Conservation (phyloP, 2,329 filamentous ascomycete genomes). For the Shiraia bambusicola region DNA sequence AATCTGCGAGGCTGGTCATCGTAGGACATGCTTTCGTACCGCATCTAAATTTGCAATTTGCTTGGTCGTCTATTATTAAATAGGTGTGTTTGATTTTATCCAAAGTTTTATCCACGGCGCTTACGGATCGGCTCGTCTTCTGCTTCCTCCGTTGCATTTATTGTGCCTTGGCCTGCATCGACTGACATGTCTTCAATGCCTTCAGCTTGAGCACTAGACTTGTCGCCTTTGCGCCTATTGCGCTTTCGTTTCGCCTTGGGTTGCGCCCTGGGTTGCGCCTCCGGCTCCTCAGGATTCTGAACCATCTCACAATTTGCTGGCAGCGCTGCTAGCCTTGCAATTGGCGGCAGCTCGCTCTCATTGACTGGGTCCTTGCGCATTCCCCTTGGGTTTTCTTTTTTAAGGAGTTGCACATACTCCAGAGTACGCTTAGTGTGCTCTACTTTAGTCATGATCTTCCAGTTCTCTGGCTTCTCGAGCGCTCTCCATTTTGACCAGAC, state of each 20-base stretch:
- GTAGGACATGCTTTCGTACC: too few species aligned
- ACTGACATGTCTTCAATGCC: constrained; percentile 7
- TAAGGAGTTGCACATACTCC: constrained; percentile 32
- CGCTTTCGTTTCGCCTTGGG: constrained; percentile 25
- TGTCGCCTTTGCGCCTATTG: constrained; percentile 21
- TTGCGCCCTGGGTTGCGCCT: too few species aligned
- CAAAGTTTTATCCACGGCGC: constrained; percentile 16
- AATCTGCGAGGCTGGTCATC: too few species aligned
- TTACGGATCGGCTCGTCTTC: constrained; percentile 16
- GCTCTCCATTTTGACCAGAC: constrained; percentile 36
- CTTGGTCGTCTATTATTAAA: too few species aligned
- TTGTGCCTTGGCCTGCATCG: too few species aligned
- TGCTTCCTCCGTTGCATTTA: constrained; percentile 7
- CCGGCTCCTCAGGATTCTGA: constrained; percentile 4
- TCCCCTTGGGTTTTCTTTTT: constrained; percentile 21
- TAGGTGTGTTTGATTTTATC: background rate
- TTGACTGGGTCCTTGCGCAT: constrained; percentile 14
- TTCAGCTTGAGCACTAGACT: constrained; percentile 4
- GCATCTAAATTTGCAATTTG: too few species aligned
- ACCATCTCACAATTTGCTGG: constrained; percentile 7
- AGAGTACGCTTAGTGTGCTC: constrained; percentile 36
- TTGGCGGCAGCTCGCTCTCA: constrained; percentile 13
- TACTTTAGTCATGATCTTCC: constrained; percentile 41
- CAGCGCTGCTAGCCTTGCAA: constrained; percentile 22
- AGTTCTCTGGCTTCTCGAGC: constrained; percentile 28